Evolutionary conservation across 208 protist species (phyloP), one percentile per base, ranked within the genome.

Genomic region (Crithidia expoeki): DNA sequence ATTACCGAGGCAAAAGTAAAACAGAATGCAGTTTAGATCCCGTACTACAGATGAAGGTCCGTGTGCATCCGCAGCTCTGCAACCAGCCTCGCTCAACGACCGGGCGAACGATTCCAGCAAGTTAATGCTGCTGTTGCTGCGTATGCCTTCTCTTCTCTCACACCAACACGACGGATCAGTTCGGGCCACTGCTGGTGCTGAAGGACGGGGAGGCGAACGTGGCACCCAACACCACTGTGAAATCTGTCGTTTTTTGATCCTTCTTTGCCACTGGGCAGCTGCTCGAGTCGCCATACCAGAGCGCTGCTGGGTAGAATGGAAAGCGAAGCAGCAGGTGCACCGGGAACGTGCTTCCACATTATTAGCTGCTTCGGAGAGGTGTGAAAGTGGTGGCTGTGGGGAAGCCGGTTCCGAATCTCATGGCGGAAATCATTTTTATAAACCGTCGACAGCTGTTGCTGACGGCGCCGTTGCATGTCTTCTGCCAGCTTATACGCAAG

Each of bases 261-360:
- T 62, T 12, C 57, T 62, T 4, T 62, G 57, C 25, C 40, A 34
- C 57, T 62, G 34, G 38, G 9, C 9, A 5, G 57, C 57, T 2
- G 34, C 38, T 7, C 57, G 57, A 7, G 38, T 50, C 38, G 57
- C 40, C 21, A 11, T 62, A 30, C 57, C 57, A 34, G 57, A 47
- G 34, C 38, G 25, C 2, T 17, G 47, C 23, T 7, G 30, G 25
- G 38, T 62, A 40, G 7, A 1, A 25, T 50, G 38, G 57, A 62
- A 23, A 40, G 23, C 57, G 34, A 17, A 14, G n/a, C 34, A 25
- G 33, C 17, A 32, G 25, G 23, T 34, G 38, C 30, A 50, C 14
- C 11, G 46, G 19, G 14, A 50, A 21, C 14, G 14, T 50, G 14
- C 7, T 4, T 50, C 14, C 46, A 23, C 14, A 7, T n/a, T n/a